Base-by-base conservation (phyloP, 306 rosid genomes). In the Cucumis hystrix region DNA sequence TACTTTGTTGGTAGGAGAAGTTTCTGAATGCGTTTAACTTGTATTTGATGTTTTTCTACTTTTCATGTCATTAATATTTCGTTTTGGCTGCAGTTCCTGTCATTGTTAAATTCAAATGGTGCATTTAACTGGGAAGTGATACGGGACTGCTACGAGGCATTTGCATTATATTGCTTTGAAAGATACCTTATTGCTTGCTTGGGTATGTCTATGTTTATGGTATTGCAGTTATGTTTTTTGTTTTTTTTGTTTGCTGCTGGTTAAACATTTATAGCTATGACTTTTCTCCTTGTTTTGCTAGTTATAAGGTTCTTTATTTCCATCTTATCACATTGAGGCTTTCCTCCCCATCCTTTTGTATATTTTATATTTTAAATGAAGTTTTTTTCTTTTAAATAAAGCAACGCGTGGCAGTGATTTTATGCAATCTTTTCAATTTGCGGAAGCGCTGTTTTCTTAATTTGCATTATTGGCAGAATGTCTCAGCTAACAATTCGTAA, bases 121-220 rank as follows among this genome's bases (percentile, higher is more conserved):
- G 99, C 99, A 77, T 96, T 96, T 83, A 89, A 96, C 82, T 92
- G 92, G 79, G 98, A 92, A 91, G 82, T 90, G 77, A 91, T 96
- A 67, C 88, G 99, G 77, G 99, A 96, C 82, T 96, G 98, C 86
- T 96, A 96, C 23, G 99, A 96, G 87, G 98, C 99, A 51, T 96
- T 96, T 88, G 99, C 99, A 18, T 84, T 96, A 79, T 96, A 96
- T 86, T 96, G 99, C 88, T 96, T 96, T 81, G 98, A 88, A 84
- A 87, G 99, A 89, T 96, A 96, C 83, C 84, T 96, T 86, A 96
- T 92, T 80, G 98, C 97, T 77, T 92, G 99, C 88, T 85, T 96
- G 82, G 98, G 99, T 92, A 92, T 60, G 96, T 83, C 52, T 73
- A 69, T 49, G 2, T 83, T 65, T 75, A 69, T 54, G 4, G 25